A percentile compares a stretch with the other conserved stretches of the same genome.
Evolutionary conservation across 768 basidiomycete genomes (phyloP).

Genomic region (Hysterangium stoloniferum): DNA sequence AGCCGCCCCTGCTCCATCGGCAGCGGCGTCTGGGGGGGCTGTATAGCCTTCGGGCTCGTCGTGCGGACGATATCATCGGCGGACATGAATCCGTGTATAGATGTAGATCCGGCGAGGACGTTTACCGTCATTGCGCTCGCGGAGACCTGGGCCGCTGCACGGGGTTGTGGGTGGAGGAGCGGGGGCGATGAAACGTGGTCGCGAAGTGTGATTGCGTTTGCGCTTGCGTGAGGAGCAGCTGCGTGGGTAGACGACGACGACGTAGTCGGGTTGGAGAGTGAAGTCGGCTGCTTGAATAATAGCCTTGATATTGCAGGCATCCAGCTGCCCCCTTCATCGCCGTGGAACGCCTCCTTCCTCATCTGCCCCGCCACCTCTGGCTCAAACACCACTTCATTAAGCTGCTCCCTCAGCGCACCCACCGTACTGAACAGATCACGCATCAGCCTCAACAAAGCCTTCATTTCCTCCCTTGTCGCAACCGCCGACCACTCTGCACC

Average conservation of each 20-base stretch:
- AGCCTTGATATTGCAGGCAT: constrained; percentile 7
- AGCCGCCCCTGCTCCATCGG: constrained; percentile 21
- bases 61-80: not conserved
- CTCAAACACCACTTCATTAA: constrained; percentile 89
- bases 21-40: not conserved
- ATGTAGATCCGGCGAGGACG: constrained; percentile 32
- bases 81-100: not conserved
- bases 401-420: constrained; percentile 66
- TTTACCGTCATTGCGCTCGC: constrained; percentile 91
- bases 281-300: not conserved
- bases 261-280: no score
- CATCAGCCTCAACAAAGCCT: constrained; percentile 73
- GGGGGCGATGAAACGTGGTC: no score
- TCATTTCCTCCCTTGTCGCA: constrained; percentile 75
- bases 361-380: constrained; percentile 67
- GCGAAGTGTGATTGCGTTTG: no score
- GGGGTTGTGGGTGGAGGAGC: no score
- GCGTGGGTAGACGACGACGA: constrained; percentile 15
- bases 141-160: constrained; percentile 61
- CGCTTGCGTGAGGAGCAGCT: constrained; percentile 17
- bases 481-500: constrained; percentile 11
- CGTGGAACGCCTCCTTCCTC: constrained; percentile 52
- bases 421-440: constrained; percentile 80
- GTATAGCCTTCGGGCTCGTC: not conserved
- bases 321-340: constrained; percentile 20